These are phyloP conservation scores for Inosperma sp. DNA, from an alignment of 768 basidiomycete species.

Conservation along the genomic window DNA sequence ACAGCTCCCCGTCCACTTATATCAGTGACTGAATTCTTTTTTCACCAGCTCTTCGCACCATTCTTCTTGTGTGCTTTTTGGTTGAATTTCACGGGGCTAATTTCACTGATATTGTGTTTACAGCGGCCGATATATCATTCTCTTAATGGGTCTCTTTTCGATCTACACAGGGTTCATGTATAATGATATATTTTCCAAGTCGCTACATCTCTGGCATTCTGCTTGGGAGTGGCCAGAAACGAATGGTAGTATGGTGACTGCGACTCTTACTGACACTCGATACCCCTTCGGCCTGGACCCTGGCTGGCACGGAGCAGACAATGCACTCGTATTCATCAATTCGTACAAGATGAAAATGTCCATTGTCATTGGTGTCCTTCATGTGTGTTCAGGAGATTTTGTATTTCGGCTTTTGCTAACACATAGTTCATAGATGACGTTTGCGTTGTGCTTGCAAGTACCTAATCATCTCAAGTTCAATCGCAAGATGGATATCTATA, in stretches of 20 bases:
- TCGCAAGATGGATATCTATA: constrained; percentile 78
- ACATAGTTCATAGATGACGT: constrained; percentile 76
- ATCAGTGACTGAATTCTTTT: constrained; percentile 10
- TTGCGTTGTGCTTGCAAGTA: constrained; percentile 92
- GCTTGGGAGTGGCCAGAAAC: constrained; percentile 75
- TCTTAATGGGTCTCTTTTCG: constrained; percentile 97
- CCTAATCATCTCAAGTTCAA: constrained; percentile 96
- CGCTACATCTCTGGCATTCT: constrained; percentile 81
- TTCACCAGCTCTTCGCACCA: constrained; percentile 77
- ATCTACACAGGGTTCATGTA: constrained; percentile 97
- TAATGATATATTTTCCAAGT: constrained; percentile 97
- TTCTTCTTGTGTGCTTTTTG: constrained; percentile 75
- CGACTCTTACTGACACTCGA: constrained; percentile 51
- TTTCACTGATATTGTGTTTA: too few relatives aligned
- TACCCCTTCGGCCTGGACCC: constrained; percentile 96
- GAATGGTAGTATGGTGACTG: constrained; percentile 36
- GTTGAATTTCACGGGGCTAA: too few relatives aligned
- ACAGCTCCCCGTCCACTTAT: constrained; percentile 5
- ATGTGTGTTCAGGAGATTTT: constrained; percentile 53
- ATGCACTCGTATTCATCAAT: constrained; percentile 89
- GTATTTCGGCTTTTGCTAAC: constrained; percentile 7
- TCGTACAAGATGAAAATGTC: constrained; percentile 99
- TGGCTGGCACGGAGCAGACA: constrained; percentile 91
- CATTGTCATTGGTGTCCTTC: constrained; percentile 90
- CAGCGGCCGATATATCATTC: constrained; percentile 96